Evolutionary conservation across 768 basidiomycete genomes (phyloP).

Genomic region (Leccinum variicolor): DNA sequence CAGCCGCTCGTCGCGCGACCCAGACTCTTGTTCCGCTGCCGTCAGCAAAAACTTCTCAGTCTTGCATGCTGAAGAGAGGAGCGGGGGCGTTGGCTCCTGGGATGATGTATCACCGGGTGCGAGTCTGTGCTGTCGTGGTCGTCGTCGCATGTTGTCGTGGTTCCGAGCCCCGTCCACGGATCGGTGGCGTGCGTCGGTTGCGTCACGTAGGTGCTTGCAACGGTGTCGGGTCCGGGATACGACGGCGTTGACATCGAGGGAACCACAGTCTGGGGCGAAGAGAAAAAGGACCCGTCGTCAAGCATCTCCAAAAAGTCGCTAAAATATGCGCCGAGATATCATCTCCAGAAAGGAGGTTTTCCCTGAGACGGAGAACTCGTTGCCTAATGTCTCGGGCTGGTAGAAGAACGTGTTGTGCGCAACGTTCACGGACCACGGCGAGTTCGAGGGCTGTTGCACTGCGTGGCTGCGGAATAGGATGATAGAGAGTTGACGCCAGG

Average conservation of each 20-base stretch:
- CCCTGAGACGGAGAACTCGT: slow-evolving; percentile 80
- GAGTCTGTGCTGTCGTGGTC: slow-evolving; percentile 20
- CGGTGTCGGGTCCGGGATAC: slow-evolving; percentile 16
- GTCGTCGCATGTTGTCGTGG: not conserved
- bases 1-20: slow-evolving; percentile 79
- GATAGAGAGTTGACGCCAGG: too few relatives aligned
- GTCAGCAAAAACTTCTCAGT: slow-evolving; percentile 72
- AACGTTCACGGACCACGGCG: slow-evolving; percentile 54
- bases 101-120: slow-evolving; percentile 1
- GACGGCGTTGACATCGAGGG: slow-evolving; percentile 39
- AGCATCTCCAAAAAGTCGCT: slow-evolving; percentile 31
- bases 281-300: slow-evolving; percentile 81
- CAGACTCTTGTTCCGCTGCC: slow-evolving; percentile 92
- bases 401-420: slow-evolving; percentile 57
- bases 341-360: not conserved
- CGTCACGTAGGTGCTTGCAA: slow-evolving; percentile 13
- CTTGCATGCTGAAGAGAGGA: slow-evolving; percentile 71
- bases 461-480: not conserved
- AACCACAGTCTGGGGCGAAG: slow-evolving; percentile 40
- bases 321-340: not conserved
- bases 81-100: slow-evolving; percentile 41
- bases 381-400: slow-evolving; percentile 70
- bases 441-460: slow-evolving; percentile 28
- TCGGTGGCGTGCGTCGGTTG: slow-evolving; percentile 18
- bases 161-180: slow-evolving; percentile 11